Conservation (phyloP, 2,329 filamentous ascomycete species). For the Rosellinia necatrix region DNA sequence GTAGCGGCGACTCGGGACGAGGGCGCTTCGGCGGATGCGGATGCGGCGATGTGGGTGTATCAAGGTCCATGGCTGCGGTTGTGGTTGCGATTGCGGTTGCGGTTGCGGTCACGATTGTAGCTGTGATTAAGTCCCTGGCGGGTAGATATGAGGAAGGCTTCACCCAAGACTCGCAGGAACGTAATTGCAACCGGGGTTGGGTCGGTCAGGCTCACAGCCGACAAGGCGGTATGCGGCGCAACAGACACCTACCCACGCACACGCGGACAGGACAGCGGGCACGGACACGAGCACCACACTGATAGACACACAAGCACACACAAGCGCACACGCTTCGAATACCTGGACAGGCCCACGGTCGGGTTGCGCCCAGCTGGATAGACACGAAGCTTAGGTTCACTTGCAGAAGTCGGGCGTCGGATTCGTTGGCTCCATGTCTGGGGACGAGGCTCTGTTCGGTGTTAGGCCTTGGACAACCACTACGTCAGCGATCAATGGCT, state of each 20-base stretch:
- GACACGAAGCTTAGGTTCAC: constrained; percentile 14
- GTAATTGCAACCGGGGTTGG: background rate
- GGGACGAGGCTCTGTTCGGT: background rate
- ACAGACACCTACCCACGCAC: background rate
- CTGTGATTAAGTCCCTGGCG: background rate
- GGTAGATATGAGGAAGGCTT: background rate
- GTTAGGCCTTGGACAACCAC: background rate
- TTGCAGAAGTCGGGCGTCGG: constrained; percentile 18
- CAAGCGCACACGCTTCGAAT: background rate
- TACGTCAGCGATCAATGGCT: background rate
- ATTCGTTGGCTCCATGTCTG: constrained; percentile 26
- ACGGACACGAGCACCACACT: no score
- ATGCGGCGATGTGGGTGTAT: constrained; percentile 55
- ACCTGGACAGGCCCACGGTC: background rate
- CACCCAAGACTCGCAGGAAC: background rate
- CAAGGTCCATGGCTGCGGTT: constrained; percentile 21
- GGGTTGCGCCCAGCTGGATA: constrained; percentile 15
- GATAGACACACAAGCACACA: background rate
- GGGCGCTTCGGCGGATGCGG: constrained; percentile 61
- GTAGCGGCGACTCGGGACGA: constrained; percentile 54
- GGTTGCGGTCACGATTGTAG: background rate
- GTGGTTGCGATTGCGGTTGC: background rate
- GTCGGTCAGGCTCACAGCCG: background rate
- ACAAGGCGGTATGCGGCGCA: constrained; percentile 9
- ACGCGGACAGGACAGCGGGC: no score